phyloP scores from a whole-genome alignment of 768 basidiomycete genomes.

The Panellus pusillus region DNA sequence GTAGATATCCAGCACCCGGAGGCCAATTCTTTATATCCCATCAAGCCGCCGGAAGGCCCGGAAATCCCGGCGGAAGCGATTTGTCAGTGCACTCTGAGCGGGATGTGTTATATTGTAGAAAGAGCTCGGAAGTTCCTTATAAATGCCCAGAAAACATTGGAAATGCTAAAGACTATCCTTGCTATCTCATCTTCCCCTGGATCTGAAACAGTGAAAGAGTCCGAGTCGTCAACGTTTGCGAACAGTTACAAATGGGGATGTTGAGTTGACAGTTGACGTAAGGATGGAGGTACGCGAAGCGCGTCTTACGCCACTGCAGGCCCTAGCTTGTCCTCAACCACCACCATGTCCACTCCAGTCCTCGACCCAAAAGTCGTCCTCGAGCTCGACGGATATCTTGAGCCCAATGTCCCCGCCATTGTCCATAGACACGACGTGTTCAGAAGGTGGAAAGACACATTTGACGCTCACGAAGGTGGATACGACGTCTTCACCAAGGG shows the following conservation, averaged over 20 bases:
- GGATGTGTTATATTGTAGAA: too few species aligned
- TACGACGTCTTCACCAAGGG: slow-evolving; percentile 78
- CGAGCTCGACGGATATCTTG: slow-evolving; percentile 71
- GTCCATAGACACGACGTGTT: slow-evolving; percentile 66
- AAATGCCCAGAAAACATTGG: too few species aligned
- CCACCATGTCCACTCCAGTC: slow-evolving; percentile 42
- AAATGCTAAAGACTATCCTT: too few species aligned
- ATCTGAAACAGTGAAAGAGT: too few species aligned
- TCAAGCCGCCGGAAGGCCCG: neutral
- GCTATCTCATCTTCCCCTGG: too few species aligned
- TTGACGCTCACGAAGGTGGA: slow-evolving; percentile 82
- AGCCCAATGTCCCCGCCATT: slow-evolving; percentile 70
- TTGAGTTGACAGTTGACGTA: neutral
- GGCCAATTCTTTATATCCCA: neutral
- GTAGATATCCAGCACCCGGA: too few species aligned
- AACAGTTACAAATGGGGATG: too few species aligned
- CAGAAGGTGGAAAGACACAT: slow-evolving; percentile 73
- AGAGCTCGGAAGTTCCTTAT: too few species aligned
- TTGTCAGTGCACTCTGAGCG: too few species aligned
- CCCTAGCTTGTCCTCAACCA: slow-evolving; percentile 21
- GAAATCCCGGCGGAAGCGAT: neutral
- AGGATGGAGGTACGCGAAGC: neutral
- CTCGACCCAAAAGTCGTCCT: slow-evolving; percentile 61
- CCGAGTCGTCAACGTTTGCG: too few species aligned
- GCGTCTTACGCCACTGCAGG: neutral